Evolutionary conservation across 1,284 basidiomycete genomes (phyloP), one percentile per base, ranked within the genome.

Genomic region (Farysia itapuensis): DNA sequence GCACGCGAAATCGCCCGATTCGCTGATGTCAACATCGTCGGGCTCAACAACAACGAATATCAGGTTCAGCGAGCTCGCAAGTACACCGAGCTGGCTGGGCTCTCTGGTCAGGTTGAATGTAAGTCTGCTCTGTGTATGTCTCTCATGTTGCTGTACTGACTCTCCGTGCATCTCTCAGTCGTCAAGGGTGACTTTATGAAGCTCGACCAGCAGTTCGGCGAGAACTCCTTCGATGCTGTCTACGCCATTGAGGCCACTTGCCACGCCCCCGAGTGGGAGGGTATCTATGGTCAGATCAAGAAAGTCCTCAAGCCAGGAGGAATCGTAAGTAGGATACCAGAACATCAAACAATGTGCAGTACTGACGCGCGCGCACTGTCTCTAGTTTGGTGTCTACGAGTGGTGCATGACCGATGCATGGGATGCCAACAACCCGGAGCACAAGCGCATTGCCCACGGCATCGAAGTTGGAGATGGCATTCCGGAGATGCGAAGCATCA

Each of bases 241-340:
- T 97, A 96, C 75, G 94, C 94, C 37, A 95, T 98, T 68, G 95
- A 98, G 81, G 94, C 94, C 2, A 98, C 95, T 19, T 88, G 90
- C 47, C 94, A 98, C 77, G 93, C 94, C 2, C 94, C 94, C 12
- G 85, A 86, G 33, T 97, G 88, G 82, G 93, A 96, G 76, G 93
- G 92, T 57, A 89, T 97, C 30, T 98, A 98, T 75, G 85, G 86
- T 31, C 85, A 98, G 80, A 95, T 98, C 77, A 84, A 85, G 78
- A 90, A 89, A 80, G 88, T 96, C 21, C 83, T 98, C 74, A 98
- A 98, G 82, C 94, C 94, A 5, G 94, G 93, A 80, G 94, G 94
- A 68, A 82, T 89, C 30, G 90, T 92, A 75, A 77, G 89, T 86
- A 23, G 11, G 8, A 9, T 9, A 28, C 25, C 25, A 28, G 25